Evolutionary conservation across 345 rosid species (phyloP).

Genomic region (Citrus cavaleriei): DNA sequence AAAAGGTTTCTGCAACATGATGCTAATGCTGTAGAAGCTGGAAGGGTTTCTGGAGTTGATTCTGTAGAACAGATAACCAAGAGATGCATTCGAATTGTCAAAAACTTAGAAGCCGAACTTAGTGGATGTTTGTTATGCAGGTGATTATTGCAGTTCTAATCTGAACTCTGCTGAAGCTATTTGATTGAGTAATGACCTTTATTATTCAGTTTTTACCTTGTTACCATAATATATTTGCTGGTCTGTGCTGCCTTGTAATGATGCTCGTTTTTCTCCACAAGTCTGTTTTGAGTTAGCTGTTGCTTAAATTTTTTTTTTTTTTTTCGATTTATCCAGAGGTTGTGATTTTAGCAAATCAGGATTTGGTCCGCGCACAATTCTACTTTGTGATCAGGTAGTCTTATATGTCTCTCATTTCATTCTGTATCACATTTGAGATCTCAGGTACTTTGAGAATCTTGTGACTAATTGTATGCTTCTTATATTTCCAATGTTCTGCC

Average conservation of each 20-base stretch:
- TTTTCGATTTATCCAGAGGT: constrained; percentile 41
- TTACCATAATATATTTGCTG: not conserved
- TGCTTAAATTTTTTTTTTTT: not conserved
- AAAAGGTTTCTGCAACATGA: constrained; percentile 56
- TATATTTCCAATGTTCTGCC: constrained; percentile 16
- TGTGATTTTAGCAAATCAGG: constrained; percentile 88
- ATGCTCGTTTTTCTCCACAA: not conserved
- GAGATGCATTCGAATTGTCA: constrained; percentile 91
- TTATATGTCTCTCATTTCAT: constrained; percentile 11
- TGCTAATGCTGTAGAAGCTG: constrained; percentile 78
- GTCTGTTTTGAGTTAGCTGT: not conserved
- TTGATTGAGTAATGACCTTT: not conserved
- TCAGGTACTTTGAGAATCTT: constrained; percentile 1
- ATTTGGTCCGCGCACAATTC: constrained; percentile 92
- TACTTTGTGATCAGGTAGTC: constrained; percentile 95
- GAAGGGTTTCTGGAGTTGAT: constrained; percentile 78
- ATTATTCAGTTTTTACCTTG: not conserved
- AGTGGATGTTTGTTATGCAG: constrained; percentile 94
- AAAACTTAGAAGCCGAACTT: constrained; percentile 63
- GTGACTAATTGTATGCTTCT: constrained; percentile 2
- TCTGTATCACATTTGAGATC: not conserved
- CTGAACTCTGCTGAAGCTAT: constrained; percentile 5
- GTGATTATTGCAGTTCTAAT: constrained; percentile 32
- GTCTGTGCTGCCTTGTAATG: not conserved
- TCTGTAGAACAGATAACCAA: constrained; percentile 71